Base-by-base conservation (phyloP, 1,284 basidiomycete genomes). In the Termitomyces sp. region DNA sequence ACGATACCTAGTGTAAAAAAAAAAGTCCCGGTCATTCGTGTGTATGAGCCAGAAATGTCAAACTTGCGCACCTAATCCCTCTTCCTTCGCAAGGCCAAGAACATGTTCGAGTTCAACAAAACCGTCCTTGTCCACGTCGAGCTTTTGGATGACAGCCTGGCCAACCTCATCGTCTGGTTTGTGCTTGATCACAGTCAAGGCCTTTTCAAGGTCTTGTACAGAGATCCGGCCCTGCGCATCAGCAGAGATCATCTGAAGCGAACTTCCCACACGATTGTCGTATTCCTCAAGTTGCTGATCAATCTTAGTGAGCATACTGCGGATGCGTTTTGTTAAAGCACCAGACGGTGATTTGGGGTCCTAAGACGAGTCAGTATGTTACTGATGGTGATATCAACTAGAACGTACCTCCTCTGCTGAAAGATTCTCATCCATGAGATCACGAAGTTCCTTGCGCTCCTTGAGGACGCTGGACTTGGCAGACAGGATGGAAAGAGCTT, bases 401-500 rank as follows among this genome's bases (percentile, higher is more conserved):
- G 34, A 30, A 62, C 69, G 50, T 58, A 87, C 88, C 75, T 93
- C 90, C 66, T 93, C 92, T 5, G 91, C 87, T 62, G 85, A 80
- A 58, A 93, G 68, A 69, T 96, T 96, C 71, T 98, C 93, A 64
- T 93, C 86, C 83, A 98, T 93, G 30, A 99, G 75, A 16, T 80
- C 79, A 42, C 88, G 83, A 14, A 99, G 79, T 70, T 99, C 96
- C 62, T 90, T 86, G 47, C 96, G 86, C 72, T 99, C 96, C 73
- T 97, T 95, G 57, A 97, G 80, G 41, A 99, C 96, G 57, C 89
- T 93, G n/a, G 93, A 97, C 69, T 93, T 96, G 56, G 96, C 89
- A 16, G 92, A 95, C 47, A 98, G 78, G 62, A 99, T 83, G 6
- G 89, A 88, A 48, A 99, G 76, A 1, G 96, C 93, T 64, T 97